Percentiles rank a stretch among this genome's conserved stretches.
Evolutionary conservation across 163 green algal genomes (phyloP).

Genomic region (Smithsoniella earleae): DNA sequence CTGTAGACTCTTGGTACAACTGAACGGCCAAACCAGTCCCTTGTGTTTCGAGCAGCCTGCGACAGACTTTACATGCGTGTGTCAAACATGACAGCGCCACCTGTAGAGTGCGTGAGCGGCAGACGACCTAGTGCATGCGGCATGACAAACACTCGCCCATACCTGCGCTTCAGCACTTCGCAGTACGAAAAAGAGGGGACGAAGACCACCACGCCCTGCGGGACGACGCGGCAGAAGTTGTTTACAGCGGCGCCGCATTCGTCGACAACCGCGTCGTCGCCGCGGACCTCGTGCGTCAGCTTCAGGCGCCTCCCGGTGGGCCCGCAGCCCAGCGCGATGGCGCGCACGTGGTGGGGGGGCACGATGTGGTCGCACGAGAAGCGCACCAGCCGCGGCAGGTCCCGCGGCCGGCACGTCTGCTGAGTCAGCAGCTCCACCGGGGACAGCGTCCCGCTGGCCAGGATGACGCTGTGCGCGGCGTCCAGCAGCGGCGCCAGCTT

Average conservation of each 20-base stretch:
- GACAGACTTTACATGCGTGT: too few species aligned
- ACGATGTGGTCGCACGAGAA: constrained; percentile 93
- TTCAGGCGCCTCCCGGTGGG: constrained; percentile 65
- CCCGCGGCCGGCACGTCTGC: constrained; percentile 49
- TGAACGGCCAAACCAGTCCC: too few species aligned
- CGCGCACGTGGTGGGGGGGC: constrained; percentile 47
- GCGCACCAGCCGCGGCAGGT: constrained; percentile 40
- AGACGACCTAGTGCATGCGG: too few species aligned
- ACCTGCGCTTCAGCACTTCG: constrained; percentile 42
- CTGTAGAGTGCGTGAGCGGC: too few species aligned
- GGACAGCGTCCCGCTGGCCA: constrained; percentile 86
- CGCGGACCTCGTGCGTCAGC: constrained; percentile 51
- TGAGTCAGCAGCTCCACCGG: constrained; percentile 57
- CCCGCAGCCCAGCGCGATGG: constrained; percentile 58
- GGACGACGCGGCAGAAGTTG: constrained; percentile 69
- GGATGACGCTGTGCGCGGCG: constrained; percentile 67
- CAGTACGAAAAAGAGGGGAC: constrained; percentile 78
- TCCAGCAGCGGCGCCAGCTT: constrained; percentile 45
- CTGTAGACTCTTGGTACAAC: too few species aligned
- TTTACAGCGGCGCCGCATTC: constrained; percentile 51
- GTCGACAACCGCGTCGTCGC: constrained; percentile 44
- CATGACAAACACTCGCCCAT: too few species aligned
- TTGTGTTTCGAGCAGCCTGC: too few species aligned
- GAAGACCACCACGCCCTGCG: constrained; percentile 82
- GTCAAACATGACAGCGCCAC: too few species aligned